phyloP scores from a whole-genome alignment of 768 basidiomycete species.

The Termitomyces eurrhizus region DNA sequence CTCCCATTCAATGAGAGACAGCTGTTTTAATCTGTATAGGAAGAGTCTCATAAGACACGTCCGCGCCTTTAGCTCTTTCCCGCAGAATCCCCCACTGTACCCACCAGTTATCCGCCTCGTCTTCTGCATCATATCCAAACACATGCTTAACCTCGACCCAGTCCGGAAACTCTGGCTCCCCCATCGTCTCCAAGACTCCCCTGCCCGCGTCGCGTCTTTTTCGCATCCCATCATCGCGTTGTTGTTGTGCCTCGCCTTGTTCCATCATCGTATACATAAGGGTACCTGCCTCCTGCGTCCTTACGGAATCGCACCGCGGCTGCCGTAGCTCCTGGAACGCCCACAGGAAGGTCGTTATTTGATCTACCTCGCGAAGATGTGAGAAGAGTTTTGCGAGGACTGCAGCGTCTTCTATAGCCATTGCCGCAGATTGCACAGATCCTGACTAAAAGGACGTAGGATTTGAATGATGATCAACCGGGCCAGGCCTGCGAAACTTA shows the following conservation, averaged over 20 bases:
- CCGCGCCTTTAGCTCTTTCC: conserved; percentile 27
- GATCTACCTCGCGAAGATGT: conserved; percentile 40
- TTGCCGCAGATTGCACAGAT: conserved; percentile 43
- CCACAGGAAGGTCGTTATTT: conserved; percentile 45
- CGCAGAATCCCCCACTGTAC: conserved; percentile 45
- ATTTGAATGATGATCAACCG: neutral
- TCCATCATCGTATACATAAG: conserved; percentile 42
- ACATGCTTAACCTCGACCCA: conserved; percentile 46
- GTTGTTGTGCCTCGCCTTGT: conserved; percentile 33
- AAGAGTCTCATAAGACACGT: conserved; percentile 2
- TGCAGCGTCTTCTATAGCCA: conserved; percentile 57
- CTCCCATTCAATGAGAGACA: neutral
- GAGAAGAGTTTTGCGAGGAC: conserved; percentile 58
- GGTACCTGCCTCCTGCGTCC: conserved; percentile 38
- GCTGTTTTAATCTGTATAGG: conserved; percentile 3
- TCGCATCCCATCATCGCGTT: conserved; percentile 37
- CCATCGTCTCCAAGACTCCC: conserved; percentile 10
- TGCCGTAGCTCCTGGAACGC: conserved; percentile 57
- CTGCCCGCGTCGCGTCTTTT: conserved; percentile 25
- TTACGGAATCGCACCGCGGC: conserved; percentile 39
- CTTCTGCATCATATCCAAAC: conserved; percentile 53
- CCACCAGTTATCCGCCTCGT: conserved; percentile 63
- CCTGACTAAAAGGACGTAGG: conserved; percentile 33
- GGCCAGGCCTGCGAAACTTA: conserved; percentile 20
- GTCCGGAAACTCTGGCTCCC: conserved; percentile 20